Conservation (phyloP, 2,329 filamentous ascomycete species). For the Cladophialophora bantiana region DNA sequence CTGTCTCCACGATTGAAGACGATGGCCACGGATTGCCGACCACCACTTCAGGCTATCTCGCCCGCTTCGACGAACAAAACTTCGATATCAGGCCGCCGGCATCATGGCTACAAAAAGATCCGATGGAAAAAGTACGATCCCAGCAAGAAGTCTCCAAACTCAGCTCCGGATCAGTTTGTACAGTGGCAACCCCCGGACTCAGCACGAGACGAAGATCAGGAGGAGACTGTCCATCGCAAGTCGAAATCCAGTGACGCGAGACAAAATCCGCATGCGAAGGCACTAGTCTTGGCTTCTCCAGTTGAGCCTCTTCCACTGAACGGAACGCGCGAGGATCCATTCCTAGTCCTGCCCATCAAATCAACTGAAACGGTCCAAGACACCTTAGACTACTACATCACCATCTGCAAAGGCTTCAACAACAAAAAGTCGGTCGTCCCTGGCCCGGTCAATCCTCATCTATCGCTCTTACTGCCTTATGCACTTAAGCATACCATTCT, state of each 20-base stretch:
- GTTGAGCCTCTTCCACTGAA: slow-evolving; percentile 34
- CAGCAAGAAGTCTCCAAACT: slow-evolving; percentile 12
- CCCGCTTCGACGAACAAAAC: slow-evolving; percentile 11
- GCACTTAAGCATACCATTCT: slow-evolving; percentile 35
- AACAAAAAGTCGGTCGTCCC: slow-evolving; percentile 8
- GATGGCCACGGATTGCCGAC: slow-evolving; percentile 10
- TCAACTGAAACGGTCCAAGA: slow-evolving; percentile 31
- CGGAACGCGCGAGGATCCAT: slow-evolving; percentile 34
- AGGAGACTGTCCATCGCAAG: not conserved
- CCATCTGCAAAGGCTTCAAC: slow-evolving; percentile 29
- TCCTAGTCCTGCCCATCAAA: slow-evolving; percentile 34
- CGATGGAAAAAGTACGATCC: slow-evolving; percentile 34
- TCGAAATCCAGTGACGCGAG: not conserved
- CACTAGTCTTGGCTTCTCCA: slow-evolving; percentile 19
- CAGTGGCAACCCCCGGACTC: slow-evolving; percentile 26
- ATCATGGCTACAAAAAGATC: slow-evolving; percentile 27
- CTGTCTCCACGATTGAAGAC: slow-evolving; percentile 1
- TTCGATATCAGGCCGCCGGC: not conserved
- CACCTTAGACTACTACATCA: slow-evolving; percentile 36
- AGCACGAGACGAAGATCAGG: not conserved
- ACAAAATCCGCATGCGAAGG: not conserved
- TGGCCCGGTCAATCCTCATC: slow-evolving; percentile 33
- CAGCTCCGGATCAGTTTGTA: slow-evolving; percentile 24
- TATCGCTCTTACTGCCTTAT: slow-evolving; percentile 37
- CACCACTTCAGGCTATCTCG: slow-evolving; percentile 11